Conservation (phyloP, 148 eudicot species). For the Cornus florida region DNA sequence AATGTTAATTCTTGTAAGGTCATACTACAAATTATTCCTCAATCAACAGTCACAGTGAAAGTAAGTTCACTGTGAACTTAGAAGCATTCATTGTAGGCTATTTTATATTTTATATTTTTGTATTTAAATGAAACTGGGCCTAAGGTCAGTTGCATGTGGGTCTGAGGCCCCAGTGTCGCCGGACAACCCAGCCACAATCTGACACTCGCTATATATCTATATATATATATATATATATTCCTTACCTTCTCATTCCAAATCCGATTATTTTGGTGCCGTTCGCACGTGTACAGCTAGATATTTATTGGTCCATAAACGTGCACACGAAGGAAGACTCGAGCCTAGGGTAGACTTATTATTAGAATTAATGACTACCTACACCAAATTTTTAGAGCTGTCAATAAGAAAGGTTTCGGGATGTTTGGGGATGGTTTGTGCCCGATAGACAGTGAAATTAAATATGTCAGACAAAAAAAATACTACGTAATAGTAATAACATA, state of each 20-base stretch:
- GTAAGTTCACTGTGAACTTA: no score
- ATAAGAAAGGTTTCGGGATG: no score
- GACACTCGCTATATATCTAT: not conserved
- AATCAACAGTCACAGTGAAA: no score
- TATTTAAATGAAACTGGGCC: not conserved
- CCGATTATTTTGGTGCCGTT: constrained; percentile 6
- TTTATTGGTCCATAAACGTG: not conserved
- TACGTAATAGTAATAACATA: no score
- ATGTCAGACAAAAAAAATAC: no score
- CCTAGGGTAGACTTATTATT: not conserved
- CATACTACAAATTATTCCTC: no score
- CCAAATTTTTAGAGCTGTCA: not conserved
- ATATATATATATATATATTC: not conserved
- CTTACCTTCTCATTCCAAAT: not conserved
- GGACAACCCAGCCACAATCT: not conserved
- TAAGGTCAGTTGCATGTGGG: not conserved
- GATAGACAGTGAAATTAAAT: no score
- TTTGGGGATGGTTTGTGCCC: no score
- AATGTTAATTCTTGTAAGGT: no score
- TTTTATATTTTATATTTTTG: no score
- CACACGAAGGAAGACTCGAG: not conserved
- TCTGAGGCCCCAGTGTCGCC: not conserved
- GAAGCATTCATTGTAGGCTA: not conserved
- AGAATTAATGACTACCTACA: no score
- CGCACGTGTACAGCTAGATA: constrained; percentile 14